Conservation (phyloP, 164 flowering plant genomes). For the Vitis rotundifolia region DNA sequence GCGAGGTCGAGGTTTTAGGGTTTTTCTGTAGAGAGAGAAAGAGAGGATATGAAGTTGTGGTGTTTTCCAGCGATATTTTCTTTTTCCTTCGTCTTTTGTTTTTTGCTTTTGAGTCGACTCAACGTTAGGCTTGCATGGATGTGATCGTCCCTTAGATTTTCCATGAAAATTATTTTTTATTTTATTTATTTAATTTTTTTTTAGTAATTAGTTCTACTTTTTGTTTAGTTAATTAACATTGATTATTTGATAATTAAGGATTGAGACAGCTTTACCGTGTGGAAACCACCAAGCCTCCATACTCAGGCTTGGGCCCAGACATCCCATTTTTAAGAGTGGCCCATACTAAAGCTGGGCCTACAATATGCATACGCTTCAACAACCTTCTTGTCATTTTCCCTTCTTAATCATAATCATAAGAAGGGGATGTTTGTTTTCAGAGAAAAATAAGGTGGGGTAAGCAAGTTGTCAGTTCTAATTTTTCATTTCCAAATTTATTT, state of each 20-base stretch:
- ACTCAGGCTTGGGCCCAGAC: too few relatives aligned
- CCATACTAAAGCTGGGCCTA: not conserved
- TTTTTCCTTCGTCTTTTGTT: not conserved
- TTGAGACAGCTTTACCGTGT: too few relatives aligned
- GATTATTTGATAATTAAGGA: too few relatives aligned
- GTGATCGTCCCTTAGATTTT: conserved; percentile 21
- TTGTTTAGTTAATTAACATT: too few relatives aligned
- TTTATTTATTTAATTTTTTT: conserved; percentile 1
- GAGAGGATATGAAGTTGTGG: conserved; percentile 5
- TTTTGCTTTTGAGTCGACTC: conserved; percentile 27
- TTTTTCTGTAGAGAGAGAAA: conserved; percentile 17
- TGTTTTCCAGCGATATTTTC: not conserved
- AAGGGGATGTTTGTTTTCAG: too few relatives aligned
- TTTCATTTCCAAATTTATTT: too few relatives aligned
- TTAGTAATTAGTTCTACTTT: not conserved
- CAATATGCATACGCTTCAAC: not conserved
- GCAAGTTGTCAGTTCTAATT: too few relatives aligned
- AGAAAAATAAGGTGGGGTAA: too few relatives aligned
- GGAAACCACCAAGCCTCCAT: too few relatives aligned
- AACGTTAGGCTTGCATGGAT: conserved; percentile 37
- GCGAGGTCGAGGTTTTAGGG: conserved; percentile 22
- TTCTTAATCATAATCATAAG: too few relatives aligned
- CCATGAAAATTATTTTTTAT: not conserved
- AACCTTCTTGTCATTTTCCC: too few relatives aligned
- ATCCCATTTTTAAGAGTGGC: too few relatives aligned